Conservation (phyloP, 495 filamentous ascomycete genomes). For the Penicilliopsis zonata region DNA sequence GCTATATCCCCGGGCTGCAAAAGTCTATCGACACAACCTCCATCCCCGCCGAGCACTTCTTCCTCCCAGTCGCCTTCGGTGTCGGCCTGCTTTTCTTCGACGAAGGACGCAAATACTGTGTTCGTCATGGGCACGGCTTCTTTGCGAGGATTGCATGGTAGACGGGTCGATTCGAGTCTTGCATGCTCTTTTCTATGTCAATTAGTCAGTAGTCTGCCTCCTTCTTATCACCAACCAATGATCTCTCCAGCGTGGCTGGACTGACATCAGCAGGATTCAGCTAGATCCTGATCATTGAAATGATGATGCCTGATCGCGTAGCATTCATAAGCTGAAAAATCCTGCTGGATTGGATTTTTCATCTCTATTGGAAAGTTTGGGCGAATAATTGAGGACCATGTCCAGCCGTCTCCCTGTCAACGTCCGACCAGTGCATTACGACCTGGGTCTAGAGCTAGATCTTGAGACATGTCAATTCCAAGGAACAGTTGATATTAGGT, state of each 20-base stretch:
- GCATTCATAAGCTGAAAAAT: no score
- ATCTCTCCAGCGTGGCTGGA: no score
- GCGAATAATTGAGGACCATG: no score
- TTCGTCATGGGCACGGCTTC: not conserved
- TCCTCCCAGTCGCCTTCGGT: conserved; percentile 52
- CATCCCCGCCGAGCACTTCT: conserved; percentile 54
- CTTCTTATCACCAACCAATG: no score
- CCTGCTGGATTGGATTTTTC: no score
- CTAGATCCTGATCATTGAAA: no score
- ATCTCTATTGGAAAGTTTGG: no score
- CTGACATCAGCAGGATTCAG: no score
- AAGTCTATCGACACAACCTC: conserved; percentile 34
- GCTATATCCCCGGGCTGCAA: conserved; percentile 48
- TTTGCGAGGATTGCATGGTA: conserved; percentile 1
- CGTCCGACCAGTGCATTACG: conserved; percentile 54
- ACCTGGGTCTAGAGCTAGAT: conserved; percentile 55
- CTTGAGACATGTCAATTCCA: conserved; percentile 52
- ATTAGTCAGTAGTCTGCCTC: no score
- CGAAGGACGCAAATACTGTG: conserved; percentile 10
- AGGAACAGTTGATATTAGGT: conserved; percentile 53
- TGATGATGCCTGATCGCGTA: no score
- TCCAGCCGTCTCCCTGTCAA: conserved; percentile 58
- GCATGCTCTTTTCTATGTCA: no score
- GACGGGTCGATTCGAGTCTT: conserved; percentile 8
- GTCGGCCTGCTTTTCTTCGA: conserved; percentile 47